These are phyloP conservation scores for Sporothrix mexicana DNA, from an alignment of 2,329 filamentous ascomycete genomes.

Conservation along the genomic window DNA sequence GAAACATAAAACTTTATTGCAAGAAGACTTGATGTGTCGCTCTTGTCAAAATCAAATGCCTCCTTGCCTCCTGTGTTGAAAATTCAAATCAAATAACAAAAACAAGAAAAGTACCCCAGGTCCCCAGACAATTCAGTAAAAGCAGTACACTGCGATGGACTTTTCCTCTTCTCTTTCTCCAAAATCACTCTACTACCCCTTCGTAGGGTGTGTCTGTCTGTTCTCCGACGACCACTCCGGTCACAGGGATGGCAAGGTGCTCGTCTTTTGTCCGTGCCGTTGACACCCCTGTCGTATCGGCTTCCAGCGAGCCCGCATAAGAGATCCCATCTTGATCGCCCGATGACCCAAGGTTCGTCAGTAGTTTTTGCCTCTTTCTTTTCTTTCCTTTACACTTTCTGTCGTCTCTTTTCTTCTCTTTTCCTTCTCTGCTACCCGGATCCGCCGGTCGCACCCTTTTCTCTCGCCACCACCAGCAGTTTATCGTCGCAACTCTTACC, in stretches of 20 bases:
- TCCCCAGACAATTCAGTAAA: too few species aligned
- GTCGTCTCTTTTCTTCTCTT: background rate
- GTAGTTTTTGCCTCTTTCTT: background rate
- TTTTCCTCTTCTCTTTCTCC: too few species aligned
- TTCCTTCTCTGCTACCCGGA: background rate
- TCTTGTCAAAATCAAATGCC: too few species aligned
- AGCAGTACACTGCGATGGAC: too few species aligned
- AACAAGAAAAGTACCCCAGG: too few species aligned
- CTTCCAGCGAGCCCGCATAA: constrained; percentile 22
- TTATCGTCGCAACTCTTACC: background rate
- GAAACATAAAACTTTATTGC: too few species aligned
- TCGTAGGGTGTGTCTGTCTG: background rate
- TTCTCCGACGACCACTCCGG: background rate
- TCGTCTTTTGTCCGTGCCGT: background rate
- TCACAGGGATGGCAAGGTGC: background rate
- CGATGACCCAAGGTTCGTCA: constrained; percentile 15
- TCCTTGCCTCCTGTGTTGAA: too few species aligned
- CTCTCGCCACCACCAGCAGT: background rate
- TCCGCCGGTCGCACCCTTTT: background rate
- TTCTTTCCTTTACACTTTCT: background rate
- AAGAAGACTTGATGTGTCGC: too few species aligned
- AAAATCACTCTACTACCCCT: too few species aligned
- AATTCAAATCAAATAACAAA: too few species aligned
- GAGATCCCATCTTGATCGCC: constrained; percentile 28
- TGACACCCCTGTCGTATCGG: constrained; percentile 13